Percentiles rank a stretch among this genome's conserved stretches.
phyloP scores from a whole-genome alignment of 2,329 filamentous ascomycete genomes.

The Fusarium haematococcum region DNA sequence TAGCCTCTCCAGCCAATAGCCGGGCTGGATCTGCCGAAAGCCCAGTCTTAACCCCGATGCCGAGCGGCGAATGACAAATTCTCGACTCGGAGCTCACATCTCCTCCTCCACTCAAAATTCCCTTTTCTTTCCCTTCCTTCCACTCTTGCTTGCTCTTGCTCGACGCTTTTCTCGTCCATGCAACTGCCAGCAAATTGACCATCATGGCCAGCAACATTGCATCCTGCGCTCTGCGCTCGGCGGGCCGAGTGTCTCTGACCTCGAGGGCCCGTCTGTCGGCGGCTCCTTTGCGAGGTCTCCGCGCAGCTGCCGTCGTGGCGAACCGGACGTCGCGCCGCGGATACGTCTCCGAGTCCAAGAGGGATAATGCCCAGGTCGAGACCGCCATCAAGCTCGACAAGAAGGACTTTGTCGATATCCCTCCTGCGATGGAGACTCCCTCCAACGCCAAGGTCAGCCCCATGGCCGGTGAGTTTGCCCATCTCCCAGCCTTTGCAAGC shows the following conservation, averaged over 20 bases:
- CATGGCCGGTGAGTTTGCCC: constrained; percentile 64
- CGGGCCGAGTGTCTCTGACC: constrained; percentile 69
- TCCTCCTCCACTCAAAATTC: constrained; percentile 39
- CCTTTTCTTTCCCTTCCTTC: constrained; percentile 35
- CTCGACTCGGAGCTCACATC: constrained; percentile 39
- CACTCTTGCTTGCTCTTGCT: constrained; percentile 26
- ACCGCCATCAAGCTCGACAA: constrained; percentile 89
- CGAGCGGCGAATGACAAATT: constrained; percentile 54
- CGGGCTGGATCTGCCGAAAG: constrained; percentile 29
- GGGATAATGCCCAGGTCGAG: constrained; percentile 85
- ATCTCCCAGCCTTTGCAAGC: neutral
- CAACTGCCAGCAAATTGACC: constrained; percentile 38
- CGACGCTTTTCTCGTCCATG: constrained; percentile 27
- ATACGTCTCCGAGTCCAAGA: constrained; percentile 88
- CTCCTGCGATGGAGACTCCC: constrained; percentile 48
- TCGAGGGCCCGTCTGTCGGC: constrained; percentile 55
- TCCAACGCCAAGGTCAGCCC: constrained; percentile 77
- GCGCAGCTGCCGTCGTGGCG: constrained; percentile 46
- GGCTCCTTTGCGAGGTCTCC: constrained; percentile 46
- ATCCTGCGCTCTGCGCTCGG: constrained; percentile 80
- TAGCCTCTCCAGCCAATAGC: constrained; percentile 48
- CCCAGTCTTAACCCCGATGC: constrained; percentile 51
- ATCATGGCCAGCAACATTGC: constrained; percentile 74
- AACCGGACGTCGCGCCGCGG: constrained; percentile 60
- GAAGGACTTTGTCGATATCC: constrained; percentile 77